Base-by-base conservation (phyloP, 2,329 filamentous ascomycete species). In the Scedosporium aurantiacum region DNA sequence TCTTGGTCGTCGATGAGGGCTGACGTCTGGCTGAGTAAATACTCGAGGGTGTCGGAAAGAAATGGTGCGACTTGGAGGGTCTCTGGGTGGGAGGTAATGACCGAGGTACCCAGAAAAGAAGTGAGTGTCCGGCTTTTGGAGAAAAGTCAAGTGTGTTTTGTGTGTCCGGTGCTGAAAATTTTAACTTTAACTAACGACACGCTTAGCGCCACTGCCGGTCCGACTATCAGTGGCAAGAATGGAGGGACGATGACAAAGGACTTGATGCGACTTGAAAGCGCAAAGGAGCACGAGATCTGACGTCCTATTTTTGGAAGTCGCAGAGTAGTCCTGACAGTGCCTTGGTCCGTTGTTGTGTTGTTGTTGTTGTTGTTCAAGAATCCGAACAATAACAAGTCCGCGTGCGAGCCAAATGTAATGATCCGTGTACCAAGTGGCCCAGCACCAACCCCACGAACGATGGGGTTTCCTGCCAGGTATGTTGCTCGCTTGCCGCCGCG, bases 171-270 rank as follows among this genome's bases (percentile, higher is more conserved):
- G 28, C 37, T 57, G n/a, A 43, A 32, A 28, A 37, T 21, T 60
- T 54, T 60, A 43, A 60, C 41, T 60, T 60, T 21, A 32, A 47
- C 58, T 60, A 60, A 37, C 16, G n/a, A 52, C n/a, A 60, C 41
- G 27, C 25, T 37, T 60, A 43, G 43, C 58, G 58, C 58, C 58
- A 60, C 58, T 60, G 58, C 58, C 58, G 43, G 58, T 32, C 58
- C 58, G 58, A 60, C 43, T 52, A n/a, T 60, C 58, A 60, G 58
- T 60, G 58, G 58, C 58, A 43, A 60, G 58, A 25, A 27, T 10
- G 18, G 25, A 40, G 2, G 27, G 55, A 23, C 16, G 25, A 40
- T 12, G 14, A 40, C 23, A 40, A 16, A 40, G 32, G 27, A 40
- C 16, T 37, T n/a, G n/a, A 25, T n/a, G 5, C n/a, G 8, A 23